Conservation (phyloP, 495 filamentous ascomycete species). For the Niebla homalea region DNA sequence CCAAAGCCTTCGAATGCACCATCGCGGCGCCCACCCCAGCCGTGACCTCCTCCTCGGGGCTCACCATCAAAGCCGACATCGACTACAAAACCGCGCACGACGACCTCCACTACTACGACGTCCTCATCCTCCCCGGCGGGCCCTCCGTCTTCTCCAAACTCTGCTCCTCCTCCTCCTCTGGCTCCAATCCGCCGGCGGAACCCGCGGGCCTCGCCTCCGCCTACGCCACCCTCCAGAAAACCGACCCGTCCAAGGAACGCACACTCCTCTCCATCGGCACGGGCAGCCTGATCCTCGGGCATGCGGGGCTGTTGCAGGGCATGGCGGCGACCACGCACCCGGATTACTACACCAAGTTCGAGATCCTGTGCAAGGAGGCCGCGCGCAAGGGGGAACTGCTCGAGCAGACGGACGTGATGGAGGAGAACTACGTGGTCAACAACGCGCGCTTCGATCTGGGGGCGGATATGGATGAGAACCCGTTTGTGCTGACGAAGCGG, state of each 20-base stretch:
- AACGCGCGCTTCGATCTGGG: constrained; percentile 65
- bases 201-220: constrained; percentile 50
- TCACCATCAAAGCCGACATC: constrained; percentile 34
- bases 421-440: constrained; percentile 69
- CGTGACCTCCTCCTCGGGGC: constrained; percentile 28
- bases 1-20: constrained; percentile 32
- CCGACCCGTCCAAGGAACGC: constrained; percentile 54
- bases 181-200: constrained; percentile 30
- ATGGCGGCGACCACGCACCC: constrained; percentile 61
- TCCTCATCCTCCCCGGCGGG: constrained; percentile 56
- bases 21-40: constrained; percentile 31
- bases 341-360: constrained; percentile 47
- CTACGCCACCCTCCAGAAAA: constrained; percentile 53
- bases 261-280: constrained; percentile 66
- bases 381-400: constrained; percentile 29
- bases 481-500: constrained; percentile 55
- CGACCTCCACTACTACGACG: constrained; percentile 54
- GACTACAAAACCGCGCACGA: constrained; percentile 50
- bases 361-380: constrained; percentile 55
- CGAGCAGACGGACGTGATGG: constrained; percentile 59
- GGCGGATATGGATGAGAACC: constrained; percentile 58
- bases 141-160: constrained; percentile 32
- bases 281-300: constrained; percentile 57
- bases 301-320: constrained; percentile 56
- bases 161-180: constrained; percentile 24